These are phyloP conservation scores for Haematococcus sp. DNA, from an alignment of 139 green algal genomes.

Conservation along the genomic window DNA sequence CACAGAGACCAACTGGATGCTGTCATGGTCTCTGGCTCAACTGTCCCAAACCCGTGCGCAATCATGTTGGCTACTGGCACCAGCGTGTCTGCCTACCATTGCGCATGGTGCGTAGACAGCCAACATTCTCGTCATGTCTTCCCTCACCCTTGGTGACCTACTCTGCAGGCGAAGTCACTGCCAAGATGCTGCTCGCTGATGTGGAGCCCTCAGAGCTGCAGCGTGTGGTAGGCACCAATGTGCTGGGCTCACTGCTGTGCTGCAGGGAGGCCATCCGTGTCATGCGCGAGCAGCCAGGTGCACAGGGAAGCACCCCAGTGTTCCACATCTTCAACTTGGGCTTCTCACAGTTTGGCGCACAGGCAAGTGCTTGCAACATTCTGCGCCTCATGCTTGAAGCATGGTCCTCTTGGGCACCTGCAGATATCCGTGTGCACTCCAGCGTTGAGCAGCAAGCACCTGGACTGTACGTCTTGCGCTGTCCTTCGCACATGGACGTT, in stretches of 20 bases:
- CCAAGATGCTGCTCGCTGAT: conserved; percentile 49
- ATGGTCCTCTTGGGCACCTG: no score
- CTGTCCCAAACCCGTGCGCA: no score
- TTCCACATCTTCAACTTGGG: conserved; percentile 47
- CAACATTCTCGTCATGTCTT: no score
- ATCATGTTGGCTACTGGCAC: no score
- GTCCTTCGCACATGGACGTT: no score
- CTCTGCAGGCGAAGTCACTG: conserved; percentile 44
- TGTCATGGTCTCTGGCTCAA: no score
- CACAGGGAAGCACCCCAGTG: conserved; percentile 10
- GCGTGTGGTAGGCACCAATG: conserved; percentile 50
- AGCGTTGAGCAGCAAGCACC: no score
- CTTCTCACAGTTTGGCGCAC: conserved; percentile 39
- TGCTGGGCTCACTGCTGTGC: conserved; percentile 53
- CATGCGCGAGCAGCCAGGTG: conserved; percentile 43
- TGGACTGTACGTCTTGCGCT: no score
- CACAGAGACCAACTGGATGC: no score
- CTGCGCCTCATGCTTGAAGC: no score
- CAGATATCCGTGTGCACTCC: no score
- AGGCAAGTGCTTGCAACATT: conserved; percentile 13
- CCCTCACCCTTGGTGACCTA: background rate
- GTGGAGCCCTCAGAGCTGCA: conserved; percentile 39
- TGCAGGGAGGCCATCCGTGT: conserved; percentile 42
- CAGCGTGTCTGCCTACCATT: background rate
- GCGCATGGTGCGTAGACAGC: no score